These are phyloP conservation scores for Perkinsela sp. DNA, from an alignment of 208 protist species.

Conservation along the genomic window DNA sequence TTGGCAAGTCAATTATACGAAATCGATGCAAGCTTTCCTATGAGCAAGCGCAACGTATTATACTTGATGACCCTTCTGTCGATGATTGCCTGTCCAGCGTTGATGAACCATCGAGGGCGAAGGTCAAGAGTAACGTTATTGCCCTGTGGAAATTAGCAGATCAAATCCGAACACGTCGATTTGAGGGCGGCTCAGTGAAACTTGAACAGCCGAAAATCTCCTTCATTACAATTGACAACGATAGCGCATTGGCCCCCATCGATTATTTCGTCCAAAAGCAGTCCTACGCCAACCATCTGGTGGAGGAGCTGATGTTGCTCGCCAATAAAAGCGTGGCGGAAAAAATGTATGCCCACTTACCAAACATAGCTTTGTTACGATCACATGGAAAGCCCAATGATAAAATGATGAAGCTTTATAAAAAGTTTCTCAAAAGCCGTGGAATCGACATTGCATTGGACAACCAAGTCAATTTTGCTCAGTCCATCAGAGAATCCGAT, in stretches of 20 bases:
- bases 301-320: conserved; percentile 74
- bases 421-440: conserved; percentile 4
- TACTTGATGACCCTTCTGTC: conserved; percentile 24
- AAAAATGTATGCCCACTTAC: conserved; percentile 43
- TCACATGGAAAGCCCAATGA: conserved; percentile 23
- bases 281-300: conserved; percentile 47
- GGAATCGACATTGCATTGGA: conserved; percentile 11
- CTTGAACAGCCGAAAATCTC: conserved; percentile 15
- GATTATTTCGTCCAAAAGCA: conserved; percentile 16
- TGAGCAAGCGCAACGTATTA: conserved; percentile 68
- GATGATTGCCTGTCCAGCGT: conserved; percentile 5
- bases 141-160: conserved; percentile 20
- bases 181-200: conserved; percentile 17
- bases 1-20: conserved; percentile 68
- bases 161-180: conserved; percentile 14
- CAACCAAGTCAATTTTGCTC: conserved; percentile 16
- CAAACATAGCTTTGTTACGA: conserved; percentile 37
- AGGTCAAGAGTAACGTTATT: conserved; percentile 17
- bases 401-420: conserved; percentile 11
- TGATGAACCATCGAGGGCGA: conserved; percentile 3
- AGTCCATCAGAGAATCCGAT: conserved; percentile 9
- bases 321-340: conserved; percentile 53
- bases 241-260: conserved; percentile 9
- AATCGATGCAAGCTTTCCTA: conserved; percentile 71
- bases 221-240: conserved; percentile 23